Evolutionary conservation across 2,329 filamentous ascomycete species (phyloP).

Genomic region (Amesomyces nigricolor): DNA sequence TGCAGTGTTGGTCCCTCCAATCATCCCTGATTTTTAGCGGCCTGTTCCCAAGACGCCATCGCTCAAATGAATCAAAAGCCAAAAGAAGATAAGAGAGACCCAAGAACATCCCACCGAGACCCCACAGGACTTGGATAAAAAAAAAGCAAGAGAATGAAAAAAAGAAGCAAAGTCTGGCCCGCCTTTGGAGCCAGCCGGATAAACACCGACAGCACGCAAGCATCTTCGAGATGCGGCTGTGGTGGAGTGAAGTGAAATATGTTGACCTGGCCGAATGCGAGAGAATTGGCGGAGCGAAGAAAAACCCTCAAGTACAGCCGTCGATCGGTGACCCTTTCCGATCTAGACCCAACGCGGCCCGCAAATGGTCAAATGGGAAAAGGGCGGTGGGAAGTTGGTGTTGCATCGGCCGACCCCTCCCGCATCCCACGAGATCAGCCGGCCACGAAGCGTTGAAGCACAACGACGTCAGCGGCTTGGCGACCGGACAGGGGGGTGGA

Average conservation of each 20-base stretch:
- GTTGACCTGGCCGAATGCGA: neutral
- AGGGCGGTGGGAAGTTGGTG: neutral
- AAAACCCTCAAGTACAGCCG: neutral
- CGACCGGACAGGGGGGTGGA: neutral
- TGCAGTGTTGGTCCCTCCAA: neutral
- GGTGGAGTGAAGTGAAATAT: neutral
- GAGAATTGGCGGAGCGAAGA: neutral
- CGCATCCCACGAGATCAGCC: neutral
- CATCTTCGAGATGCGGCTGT: neutral
- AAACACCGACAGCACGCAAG: neutral
- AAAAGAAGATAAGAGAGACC: neutral
- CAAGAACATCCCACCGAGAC: neutral
- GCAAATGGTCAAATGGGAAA: neutral
- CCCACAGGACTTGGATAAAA: neutral
- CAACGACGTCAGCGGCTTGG: constrained; percentile 26
- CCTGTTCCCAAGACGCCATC: constrained; percentile 5
- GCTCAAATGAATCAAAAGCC: constrained; percentile 2
- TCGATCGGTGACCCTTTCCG: neutral
- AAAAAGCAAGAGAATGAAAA: neutral
- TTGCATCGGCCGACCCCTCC: neutral
- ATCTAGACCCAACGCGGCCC: neutral
- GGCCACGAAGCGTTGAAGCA: constrained; percentile 15
- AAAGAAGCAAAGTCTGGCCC: no score
- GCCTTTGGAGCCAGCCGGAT: neutral
- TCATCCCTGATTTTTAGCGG: neutral